These are phyloP conservation scores for Wickerhamiella azyma DNA, from an alignment of 805 yeast genomes.

Conservation along the genomic window DNA sequence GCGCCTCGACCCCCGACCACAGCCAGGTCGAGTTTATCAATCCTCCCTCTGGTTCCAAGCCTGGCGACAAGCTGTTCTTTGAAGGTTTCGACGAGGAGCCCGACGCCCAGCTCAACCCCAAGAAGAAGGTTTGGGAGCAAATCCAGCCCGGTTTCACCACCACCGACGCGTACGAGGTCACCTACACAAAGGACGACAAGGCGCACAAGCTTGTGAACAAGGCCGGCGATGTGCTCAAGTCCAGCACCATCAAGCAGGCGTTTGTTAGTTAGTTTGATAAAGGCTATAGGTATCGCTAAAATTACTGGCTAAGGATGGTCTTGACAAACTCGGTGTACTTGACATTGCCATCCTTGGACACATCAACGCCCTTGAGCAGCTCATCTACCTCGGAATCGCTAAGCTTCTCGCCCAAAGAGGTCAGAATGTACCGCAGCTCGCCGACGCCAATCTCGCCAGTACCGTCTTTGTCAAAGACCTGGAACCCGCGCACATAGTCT, in stretches of 20 bases:
- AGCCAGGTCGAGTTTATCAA: slow-evolving; percentile 75
- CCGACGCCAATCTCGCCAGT: slow-evolving; percentile 97
- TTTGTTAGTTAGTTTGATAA: slow-evolving; percentile 32
- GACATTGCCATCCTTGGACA: slow-evolving; percentile 85
- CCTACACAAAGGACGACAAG: slow-evolving; percentile 59
- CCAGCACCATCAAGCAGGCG: slow-evolving; percentile 59
- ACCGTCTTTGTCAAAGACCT: slow-evolving; percentile 90
- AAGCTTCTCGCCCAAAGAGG: slow-evolving; percentile 91
- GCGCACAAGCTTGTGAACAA: slow-evolving; percentile 61
- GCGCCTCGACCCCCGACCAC: slow-evolving; percentile 53
- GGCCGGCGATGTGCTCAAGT: slow-evolving; percentile 66
- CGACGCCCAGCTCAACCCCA: slow-evolving; percentile 85
- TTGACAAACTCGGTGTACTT: slow-evolving; percentile 89
- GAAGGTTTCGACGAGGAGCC: slow-evolving; percentile 84
- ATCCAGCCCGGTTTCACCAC: slow-evolving; percentile 87
- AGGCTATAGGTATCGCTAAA: too few species aligned
- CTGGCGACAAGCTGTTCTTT: slow-evolving; percentile 94
- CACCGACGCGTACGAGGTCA: slow-evolving; percentile 57
- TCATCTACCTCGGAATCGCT: slow-evolving; percentile 89
- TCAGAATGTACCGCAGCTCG: slow-evolving; percentile 84
- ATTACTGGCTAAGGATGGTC: slow-evolving; percentile 28
- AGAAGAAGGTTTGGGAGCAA: slow-evolving; percentile 96
- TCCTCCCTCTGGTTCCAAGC: slow-evolving; percentile 84
- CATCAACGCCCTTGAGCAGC: slow-evolving; percentile 85
- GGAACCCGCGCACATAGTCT: slow-evolving; percentile 91